Conservation (phyloP, 805 yeast species). For the Myxozyma neglecta region DNA sequence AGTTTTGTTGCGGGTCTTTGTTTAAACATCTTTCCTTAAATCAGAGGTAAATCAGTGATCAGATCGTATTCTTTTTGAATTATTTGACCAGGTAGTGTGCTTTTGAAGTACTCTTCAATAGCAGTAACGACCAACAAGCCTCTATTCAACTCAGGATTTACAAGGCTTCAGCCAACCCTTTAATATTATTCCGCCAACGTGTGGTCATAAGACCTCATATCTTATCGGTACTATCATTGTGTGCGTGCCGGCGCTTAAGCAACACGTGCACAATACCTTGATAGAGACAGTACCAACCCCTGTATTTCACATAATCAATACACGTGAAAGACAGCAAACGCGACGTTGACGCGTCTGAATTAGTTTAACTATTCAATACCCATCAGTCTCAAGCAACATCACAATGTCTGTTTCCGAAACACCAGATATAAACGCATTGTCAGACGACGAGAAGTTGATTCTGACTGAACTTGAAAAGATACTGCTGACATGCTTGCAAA, state of each 20-base stretch:
- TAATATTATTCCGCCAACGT: too few relatives aligned
- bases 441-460: conserved; percentile 5
- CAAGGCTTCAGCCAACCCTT: too few relatives aligned
- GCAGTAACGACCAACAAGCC: background rate
- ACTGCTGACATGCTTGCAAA: conserved; percentile 12
- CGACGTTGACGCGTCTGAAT: background rate
- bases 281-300: too few relatives aligned
- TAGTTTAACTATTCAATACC: background rate
- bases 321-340: background rate
- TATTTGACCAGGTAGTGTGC: background rate
- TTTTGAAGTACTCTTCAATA: background rate
- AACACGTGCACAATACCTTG: too few relatives aligned
- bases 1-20: background rate
- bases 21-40: background rate
- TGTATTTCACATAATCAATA: too few relatives aligned
- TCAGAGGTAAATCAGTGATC: background rate
- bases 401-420: background rate
- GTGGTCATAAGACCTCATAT: too few relatives aligned
- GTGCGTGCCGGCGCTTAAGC: too few relatives aligned
- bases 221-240: too few relatives aligned
- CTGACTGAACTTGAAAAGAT: conserved; percentile 18
- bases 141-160: too few relatives aligned
- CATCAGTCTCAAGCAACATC: background rate
- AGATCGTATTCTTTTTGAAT: background rate
- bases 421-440: background rate